Evolutionary conservation across 2,329 filamentous ascomycete genomes (phyloP).

Genomic region (Penicillium sp.): DNA sequence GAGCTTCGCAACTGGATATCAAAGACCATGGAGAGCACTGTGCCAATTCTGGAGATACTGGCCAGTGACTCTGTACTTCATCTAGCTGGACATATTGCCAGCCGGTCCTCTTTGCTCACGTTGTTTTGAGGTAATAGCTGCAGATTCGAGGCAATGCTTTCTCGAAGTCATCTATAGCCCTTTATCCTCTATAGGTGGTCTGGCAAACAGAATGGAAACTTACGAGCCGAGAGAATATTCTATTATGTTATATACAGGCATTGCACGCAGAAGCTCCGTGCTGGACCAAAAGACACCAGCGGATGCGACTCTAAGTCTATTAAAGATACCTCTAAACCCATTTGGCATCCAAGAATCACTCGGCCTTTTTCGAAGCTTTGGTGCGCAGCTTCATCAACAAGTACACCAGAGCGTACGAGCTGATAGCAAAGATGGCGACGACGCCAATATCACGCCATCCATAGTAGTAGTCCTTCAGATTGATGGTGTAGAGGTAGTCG

Average conservation of each 20-base stretch:
- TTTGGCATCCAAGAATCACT: slow-evolving; percentile 1
- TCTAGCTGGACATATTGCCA: too few relatives aligned
- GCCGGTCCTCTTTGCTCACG: too few relatives aligned
- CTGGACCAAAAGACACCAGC: too few relatives aligned
- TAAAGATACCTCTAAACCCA: background rate
- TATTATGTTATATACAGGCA: background rate
- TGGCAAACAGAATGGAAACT: too few relatives aligned
- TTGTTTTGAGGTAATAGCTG: too few relatives aligned
- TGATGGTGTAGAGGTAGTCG: slow-evolving; percentile 58
- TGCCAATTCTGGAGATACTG: slow-evolving; percentile 31
- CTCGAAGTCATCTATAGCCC: too few relatives aligned
- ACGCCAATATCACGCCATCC: slow-evolving; percentile 64
- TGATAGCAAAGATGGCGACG: slow-evolving; percentile 53
- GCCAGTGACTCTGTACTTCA: slow-evolving; percentile 24
- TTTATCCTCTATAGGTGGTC: too few relatives aligned
- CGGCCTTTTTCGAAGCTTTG: slow-evolving; percentile 25
- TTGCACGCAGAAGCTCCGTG: too few relatives aligned
- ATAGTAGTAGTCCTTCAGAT: slow-evolving; percentile 57
- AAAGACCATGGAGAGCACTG: slow-evolving; percentile 31
- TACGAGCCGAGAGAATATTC: background rate
- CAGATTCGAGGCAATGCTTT: too few relatives aligned
- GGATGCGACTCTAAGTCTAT: background rate
- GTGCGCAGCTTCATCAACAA: slow-evolving; percentile 27
- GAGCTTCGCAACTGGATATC: slow-evolving; percentile 3
- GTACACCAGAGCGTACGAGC: slow-evolving; percentile 50